Conservation (phyloP, 805 yeast species). For the Martiniozyma abietophila region DNA sequence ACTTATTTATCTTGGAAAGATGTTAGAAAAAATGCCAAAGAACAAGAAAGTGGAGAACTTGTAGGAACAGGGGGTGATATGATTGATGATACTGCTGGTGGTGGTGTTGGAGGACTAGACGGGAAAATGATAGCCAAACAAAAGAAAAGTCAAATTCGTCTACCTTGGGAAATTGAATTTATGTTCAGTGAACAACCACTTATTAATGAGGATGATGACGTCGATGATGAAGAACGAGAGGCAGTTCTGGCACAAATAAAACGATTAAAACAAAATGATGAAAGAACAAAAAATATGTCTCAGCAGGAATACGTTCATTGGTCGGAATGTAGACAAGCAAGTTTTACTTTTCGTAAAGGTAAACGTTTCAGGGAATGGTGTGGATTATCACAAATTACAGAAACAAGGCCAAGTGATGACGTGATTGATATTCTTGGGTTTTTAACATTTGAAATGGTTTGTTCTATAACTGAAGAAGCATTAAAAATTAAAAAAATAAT, state of each 20-base stretch:
- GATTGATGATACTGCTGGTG: conserved; percentile 23
- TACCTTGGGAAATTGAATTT: conserved; percentile 93
- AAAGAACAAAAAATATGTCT: conserved; percentile 88
- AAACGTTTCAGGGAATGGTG: conserved; percentile 96
- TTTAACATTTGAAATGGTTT: conserved; percentile 92
- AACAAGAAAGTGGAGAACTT: conserved; percentile 43
- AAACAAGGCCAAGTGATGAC: conserved; percentile 90
- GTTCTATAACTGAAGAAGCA: conserved; percentile 89
- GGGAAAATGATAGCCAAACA: conserved; percentile 42
- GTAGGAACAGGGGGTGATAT: conserved; percentile 24
- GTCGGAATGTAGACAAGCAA: conserved; percentile 97
- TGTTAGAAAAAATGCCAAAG: conserved; percentile 70
- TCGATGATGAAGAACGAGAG: conserved; percentile 82
- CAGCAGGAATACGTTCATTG: conserved; percentile 96
- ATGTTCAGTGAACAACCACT: conserved; percentile 89
- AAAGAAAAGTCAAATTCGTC: conserved; percentile 68
- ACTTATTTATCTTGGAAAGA: conserved; percentile 97
- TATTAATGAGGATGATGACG: conserved; percentile 47
- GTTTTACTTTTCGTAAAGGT: conserved; percentile 91
- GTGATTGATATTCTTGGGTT: conserved; percentile 94
- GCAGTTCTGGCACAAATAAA: conserved; percentile 84
- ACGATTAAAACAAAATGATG: conserved; percentile 86
- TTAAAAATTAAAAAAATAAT: conserved; percentile 62
- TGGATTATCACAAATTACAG: conserved; percentile 73
- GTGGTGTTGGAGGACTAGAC: conserved; percentile 28